phyloP scores from a whole-genome alignment of 2,329 filamentous ascomycete genomes.

The Monascus ruber region DNA sequence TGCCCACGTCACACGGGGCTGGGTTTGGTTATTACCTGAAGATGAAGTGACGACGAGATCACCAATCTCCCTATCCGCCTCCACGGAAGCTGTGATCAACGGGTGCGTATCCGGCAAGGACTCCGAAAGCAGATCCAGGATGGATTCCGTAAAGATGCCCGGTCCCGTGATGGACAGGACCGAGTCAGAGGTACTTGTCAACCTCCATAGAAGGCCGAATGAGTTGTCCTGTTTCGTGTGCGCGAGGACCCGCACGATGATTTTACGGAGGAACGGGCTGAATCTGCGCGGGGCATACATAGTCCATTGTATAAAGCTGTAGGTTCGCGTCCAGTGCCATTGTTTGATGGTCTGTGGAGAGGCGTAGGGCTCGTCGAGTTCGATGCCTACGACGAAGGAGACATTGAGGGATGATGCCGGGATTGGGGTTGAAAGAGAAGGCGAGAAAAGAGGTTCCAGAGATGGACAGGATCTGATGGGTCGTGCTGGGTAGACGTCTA shows the following conservation, averaged over 20 bases:
- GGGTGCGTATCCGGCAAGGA: constrained; percentile 16
- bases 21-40: constrained; percentile 1
- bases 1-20: constrained; percentile 21
- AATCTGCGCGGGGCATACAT: constrained; percentile 25
- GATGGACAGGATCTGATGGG: constrained; percentile 19
- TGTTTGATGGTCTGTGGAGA: constrained; percentile 16
- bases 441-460: constrained; percentile 8
- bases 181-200: constrained; percentile 13
- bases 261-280: constrained; percentile 20
- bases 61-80: constrained; percentile 11
- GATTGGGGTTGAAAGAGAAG: constrained; percentile 6
- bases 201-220: constrained; percentile 2
- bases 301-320: constrained; percentile 24
- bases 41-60: constrained; percentile 6
- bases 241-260: constrained; percentile 19
- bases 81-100: constrained; percentile 12
- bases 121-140: constrained; percentile 19
- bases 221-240: constrained; percentile 17
- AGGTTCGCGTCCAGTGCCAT: constrained; percentile 25
- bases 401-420: constrained; percentile 21
- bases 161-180: constrained; percentile 23
- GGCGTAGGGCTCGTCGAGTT: constrained; percentile 26
- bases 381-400: constrained; percentile 27
- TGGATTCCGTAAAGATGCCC: constrained; percentile 22
- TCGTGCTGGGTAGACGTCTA: constrained; percentile 18